These are phyloP conservation scores for Podospora bellae-mahoneyi DNA, from an alignment of 495 filamentous ascomycete species.

Conservation along the genomic window DNA sequence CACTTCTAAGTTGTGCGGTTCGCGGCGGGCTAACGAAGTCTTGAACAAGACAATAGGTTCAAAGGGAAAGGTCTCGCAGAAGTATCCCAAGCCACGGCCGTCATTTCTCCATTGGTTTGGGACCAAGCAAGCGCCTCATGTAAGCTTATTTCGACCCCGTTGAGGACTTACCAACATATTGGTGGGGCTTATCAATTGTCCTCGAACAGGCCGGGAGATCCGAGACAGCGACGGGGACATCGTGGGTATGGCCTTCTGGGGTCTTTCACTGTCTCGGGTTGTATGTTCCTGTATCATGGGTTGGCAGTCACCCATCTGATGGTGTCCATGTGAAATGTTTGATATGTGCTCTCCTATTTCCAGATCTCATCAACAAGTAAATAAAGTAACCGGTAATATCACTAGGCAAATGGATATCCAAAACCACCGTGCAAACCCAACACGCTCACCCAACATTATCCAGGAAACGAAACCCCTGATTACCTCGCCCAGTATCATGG, in stretches of 20 bases:
- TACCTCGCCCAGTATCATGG: too few species aligned
- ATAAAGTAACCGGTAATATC: neutral
- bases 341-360: neutral
- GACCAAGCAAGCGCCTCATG: neutral
- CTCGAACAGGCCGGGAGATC: too few species aligned
- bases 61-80: neutral
- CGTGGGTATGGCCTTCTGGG: too few species aligned
- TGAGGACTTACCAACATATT: neutral
- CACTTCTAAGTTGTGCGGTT: too few species aligned
- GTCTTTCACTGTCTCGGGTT: too few species aligned
- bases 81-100: neutral
- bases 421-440: neutral
- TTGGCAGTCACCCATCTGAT: too few species aligned
- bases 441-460: neutral
- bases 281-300: too few species aligned
- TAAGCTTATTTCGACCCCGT: neutral
- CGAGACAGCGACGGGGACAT: too few species aligned
- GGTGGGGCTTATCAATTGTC: neutral
- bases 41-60: neutral
- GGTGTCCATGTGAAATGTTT: too few species aligned
- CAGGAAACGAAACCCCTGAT: neutral
- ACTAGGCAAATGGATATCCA: neutral
- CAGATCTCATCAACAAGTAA: neutral
- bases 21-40: neutral
- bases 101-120: neutral